Conservation (phyloP, 1,284 basidiomycete species). For the Calocybe gambosa region DNA sequence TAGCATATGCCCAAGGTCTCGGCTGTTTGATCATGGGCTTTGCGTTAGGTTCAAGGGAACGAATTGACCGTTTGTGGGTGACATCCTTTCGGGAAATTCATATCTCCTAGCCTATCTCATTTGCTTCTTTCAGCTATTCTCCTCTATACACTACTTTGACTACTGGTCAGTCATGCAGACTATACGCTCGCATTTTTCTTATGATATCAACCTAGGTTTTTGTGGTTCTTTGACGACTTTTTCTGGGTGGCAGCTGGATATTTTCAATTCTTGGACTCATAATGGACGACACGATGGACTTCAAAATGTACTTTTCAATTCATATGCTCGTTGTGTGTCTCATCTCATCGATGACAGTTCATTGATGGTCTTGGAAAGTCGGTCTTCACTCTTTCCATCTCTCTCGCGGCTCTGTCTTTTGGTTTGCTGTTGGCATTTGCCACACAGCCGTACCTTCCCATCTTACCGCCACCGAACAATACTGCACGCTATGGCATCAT, state of each 20-base stretch:
- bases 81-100: constrained; percentile 14
- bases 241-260: constrained; percentile 89
- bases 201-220: constrained; percentile 52
- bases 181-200: background rate
- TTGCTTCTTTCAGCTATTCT: constrained; percentile 55
- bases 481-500: constrained; percentile 40
- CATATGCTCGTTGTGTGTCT: constrained; percentile 6
- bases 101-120: constrained; percentile 1
- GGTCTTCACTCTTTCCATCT: constrained; percentile 72
- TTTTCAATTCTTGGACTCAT: constrained; percentile 87
- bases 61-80: constrained; percentile 68
- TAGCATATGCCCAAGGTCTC: constrained; percentile 83
- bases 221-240: constrained; percentile 97
- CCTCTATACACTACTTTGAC: constrained; percentile 86
- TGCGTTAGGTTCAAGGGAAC: constrained; percentile 59
- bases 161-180: constrained; percentile 50
- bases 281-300: constrained; percentile 61
- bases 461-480: constrained; percentile 33
- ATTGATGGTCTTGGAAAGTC: constrained; percentile 83
- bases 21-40: constrained; percentile 94
- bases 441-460: constrained; percentile 35
- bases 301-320: constrained; percentile 58
- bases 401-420: constrained; percentile 58
- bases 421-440: constrained; percentile 49
- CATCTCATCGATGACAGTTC: constrained; percentile 43